Percentiles rank a stretch among this genome's conserved stretches.
Conservation (phyloP, 139 green algal species). For the Chlorella sp. region DNA sequence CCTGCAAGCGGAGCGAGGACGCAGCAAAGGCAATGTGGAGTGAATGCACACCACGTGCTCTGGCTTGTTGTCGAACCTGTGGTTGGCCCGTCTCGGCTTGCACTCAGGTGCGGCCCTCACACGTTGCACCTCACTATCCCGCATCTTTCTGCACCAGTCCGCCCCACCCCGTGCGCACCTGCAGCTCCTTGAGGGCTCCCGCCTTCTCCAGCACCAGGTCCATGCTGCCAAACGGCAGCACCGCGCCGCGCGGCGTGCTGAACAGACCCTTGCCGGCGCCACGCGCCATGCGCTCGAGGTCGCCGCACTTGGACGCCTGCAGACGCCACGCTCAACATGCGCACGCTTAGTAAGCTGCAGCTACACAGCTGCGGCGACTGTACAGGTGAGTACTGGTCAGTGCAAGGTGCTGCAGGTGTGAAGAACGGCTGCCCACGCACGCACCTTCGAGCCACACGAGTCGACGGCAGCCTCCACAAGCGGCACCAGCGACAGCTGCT, state of each 20-base stretch:
- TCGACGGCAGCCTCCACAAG: conserved; percentile 42
- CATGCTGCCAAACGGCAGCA: conserved; percentile 90
- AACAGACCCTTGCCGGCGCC: conserved; percentile 34
- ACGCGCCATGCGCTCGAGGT: conserved; percentile 45
- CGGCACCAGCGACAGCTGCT: conserved; percentile 35
- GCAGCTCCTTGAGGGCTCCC: neutral
- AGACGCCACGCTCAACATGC: no score
- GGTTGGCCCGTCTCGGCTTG: no score
- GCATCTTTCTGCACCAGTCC: no score
- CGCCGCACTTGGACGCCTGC: conserved; percentile 62
- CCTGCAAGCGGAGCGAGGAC: no score
- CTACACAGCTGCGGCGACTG: no score
- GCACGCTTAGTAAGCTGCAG: no score
- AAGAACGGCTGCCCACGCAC: neutral
- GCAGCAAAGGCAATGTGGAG: no score
- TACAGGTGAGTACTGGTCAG: no score
- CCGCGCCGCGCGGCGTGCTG: conserved; percentile 46
- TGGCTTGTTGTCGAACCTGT: no score
- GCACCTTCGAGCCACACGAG: conserved; percentile 69
- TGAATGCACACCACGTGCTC: no score
- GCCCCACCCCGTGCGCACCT: neutral
- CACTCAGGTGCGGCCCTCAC: no score
- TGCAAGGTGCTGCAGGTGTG: neutral
- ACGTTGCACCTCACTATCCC: no score
- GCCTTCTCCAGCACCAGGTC: conserved; percentile 54